Base-by-base conservation (phyloP, 202 grass and related monocot species). In the Brachypodium distachyon region DNA sequence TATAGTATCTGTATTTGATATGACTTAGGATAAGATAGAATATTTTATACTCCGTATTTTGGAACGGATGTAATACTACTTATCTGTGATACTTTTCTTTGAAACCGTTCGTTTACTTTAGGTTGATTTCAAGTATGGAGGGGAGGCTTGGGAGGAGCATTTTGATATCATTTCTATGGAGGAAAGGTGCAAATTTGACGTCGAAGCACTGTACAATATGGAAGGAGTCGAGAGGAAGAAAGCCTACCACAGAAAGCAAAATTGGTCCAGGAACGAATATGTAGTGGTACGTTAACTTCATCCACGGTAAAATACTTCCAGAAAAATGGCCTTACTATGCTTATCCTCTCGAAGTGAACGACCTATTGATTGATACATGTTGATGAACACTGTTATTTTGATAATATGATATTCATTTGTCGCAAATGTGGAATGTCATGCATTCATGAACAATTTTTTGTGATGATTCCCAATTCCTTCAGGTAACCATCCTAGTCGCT, bases 101-200 rank as follows among this genome's bases (percentile, higher is more conserved):
- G n/a, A n/a, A n/a, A n/a, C n/a, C n/a, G n/a, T n/a, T n/a, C n/a
- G n/a, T n/a, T n/a, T n/a, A n/a, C n/a, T 63, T 70, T 47, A 86
- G 55, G 78, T 71, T 40, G 36, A 71, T 71, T 37, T 76, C 8
- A 63, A 71, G 81, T 17, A 76, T 38, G 19, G 9, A 11, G 37
- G 1, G 22, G 21, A 71, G 17, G 70, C 72, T 26, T 86, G 64
- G 84, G 56, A 86, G 64, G 55, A 29, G 7, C 56, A 86, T 27
- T 86, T 82, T 22, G 65, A 81, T n/a, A 76, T 63, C 70, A 54
- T 71, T 31, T 86, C 84, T 57, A 57, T 57, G 2, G 5, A 81
- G 36, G 84, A 86, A 64, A 69, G 84, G 55, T 71, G 63, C 29
- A 81, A 86, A 38, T 81, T 86, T 71, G 78, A 86, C 25, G 84